Evolutionary conservation across 164 flowering plant genomes (phyloP), one percentile per base, ranked within the genome.

Genomic region (Malania oleifera): DNA sequence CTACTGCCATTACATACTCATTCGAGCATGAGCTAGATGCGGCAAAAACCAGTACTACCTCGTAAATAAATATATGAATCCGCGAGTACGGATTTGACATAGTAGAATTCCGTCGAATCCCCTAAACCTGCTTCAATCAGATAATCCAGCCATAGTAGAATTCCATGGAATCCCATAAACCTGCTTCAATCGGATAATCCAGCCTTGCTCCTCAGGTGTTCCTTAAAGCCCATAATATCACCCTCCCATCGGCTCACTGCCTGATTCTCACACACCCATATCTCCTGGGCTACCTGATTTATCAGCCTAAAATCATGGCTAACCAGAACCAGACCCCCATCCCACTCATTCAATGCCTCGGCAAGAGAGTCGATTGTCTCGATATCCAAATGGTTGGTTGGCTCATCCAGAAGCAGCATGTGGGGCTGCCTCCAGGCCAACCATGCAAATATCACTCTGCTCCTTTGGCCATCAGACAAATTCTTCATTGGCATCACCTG

Each of bases 401-500:
- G 97, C 64, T 90, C 97, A 68, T 90, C 95, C 50, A 90, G 70
- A 34, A 91, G 71, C 48, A 91, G 72, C 81, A 91, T 35, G 8
- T 91, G 93, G 10, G 96, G 97, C 53, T 82, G 87, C 64, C 87
- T 81, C 62, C 63, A 88, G 1, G 97, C 96, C 23, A 91, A 57
- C 96, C 96, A 91, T 5, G 97, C 96, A 73, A 91, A 91, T 38
- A 93, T 79, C 35, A 93, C 99, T 13, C 99, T 70, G 63, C 92
- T 85, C 76, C 77, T 86, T 55, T 93, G 99, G 2, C 99, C 99
- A 61, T 90, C 99, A 0, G 97, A 93, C 31, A 93, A 56, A 66
- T 93, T 87, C 64, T 82, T 83, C 96, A 93, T 90, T 0, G 97
- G 85, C 96, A 90, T 93, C 40, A 90, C 77, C 71, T 93, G 99